Evolutionary conservation across 768 basidiomycete species (phyloP).

Genomic region (Crassisporium funariophilum): DNA sequence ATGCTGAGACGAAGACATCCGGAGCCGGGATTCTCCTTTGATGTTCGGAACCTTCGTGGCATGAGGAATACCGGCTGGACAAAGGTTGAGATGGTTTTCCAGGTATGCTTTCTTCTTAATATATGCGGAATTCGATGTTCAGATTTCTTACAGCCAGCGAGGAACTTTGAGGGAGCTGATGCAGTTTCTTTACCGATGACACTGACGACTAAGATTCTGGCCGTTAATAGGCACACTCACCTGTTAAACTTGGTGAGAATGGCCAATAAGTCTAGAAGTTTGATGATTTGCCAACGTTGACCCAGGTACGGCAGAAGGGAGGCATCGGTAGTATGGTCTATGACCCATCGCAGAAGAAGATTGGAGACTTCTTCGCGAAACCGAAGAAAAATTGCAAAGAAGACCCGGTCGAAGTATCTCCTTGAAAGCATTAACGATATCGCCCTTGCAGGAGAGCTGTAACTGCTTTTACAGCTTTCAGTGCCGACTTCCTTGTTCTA

Average conservation of each 20-base stretch:
- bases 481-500: no score
- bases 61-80: slow-evolving; percentile 75
- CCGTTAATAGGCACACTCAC: slow-evolving; percentile 60
- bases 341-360: slow-evolving; percentile 76
- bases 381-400: slow-evolving; percentile 14
- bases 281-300: slow-evolving; percentile 42
- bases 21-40: slow-evolving; percentile 17
- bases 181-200: no score
- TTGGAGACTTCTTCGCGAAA: slow-evolving; percentile 68
- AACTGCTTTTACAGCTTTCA: no score
- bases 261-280: no score
- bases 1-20: slow-evolving; percentile 45
- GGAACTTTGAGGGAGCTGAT: no score
- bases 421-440: no score
- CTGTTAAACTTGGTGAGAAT: slow-evolving; percentile 56
- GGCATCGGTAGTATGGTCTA: slow-evolving; percentile 72
- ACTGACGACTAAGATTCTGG: no score
- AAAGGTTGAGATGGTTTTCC: slow-evolving; percentile 39
- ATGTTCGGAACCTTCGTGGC: slow-evolving; percentile 42
- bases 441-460: no score
- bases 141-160: no score
- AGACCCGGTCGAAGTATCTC: not conserved
- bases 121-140: not conserved
- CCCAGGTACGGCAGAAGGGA: slow-evolving; percentile 74
- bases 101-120: not conserved